Evolutionary conservation across 805 yeast genomes (phyloP), one percentile per base, ranked within the genome.

Genomic region (Cephaloascus albidus): DNA sequence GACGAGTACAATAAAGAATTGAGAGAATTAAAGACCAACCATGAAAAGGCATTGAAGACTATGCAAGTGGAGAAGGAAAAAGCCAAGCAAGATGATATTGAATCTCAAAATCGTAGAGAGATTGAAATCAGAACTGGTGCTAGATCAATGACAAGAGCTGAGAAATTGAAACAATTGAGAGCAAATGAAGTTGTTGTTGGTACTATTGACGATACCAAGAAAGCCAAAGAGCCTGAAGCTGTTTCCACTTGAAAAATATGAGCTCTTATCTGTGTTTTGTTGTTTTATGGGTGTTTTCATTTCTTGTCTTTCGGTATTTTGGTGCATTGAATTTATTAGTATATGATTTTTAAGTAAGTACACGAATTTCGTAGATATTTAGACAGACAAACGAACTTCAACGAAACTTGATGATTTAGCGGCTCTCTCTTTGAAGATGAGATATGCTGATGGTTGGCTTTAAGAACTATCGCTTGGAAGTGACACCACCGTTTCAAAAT

Each of bases 101-200:
- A 70, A 44, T 65, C 56, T 27, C 74, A 66, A 44, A 63, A 72
- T 54, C 58, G 60, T 53, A 58, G 66, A 45, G 80, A 75, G 43
- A 54, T 63, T 33, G 74, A 70, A 48, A 57, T 64, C 40, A 58
- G 66, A 52, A 65, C 66, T 37, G 74, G 68, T 40, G 52, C 59
- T 45, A 72, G 54, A 48, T 58, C 65, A 31, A 49, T 61, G 61
- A 58, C 79, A 43, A 55, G 73, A 43, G 60, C 64, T 18, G 75
- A 78, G 49, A 66, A 66, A 44, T 50, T 72, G 44, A 65, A 72
- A 55, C 62, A 77, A 60, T 67, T 81, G 53, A 65, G 89, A 44
- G 74, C 71, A 58, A 76, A 81, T 47, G 93, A 85, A 54, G 74
- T 72, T 42, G 85, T 85, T 44, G 67, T 85, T 38, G 94, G 94